Conservation (phyloP, 805 yeast genomes). For the Dipodascus geniculatus region DNA sequence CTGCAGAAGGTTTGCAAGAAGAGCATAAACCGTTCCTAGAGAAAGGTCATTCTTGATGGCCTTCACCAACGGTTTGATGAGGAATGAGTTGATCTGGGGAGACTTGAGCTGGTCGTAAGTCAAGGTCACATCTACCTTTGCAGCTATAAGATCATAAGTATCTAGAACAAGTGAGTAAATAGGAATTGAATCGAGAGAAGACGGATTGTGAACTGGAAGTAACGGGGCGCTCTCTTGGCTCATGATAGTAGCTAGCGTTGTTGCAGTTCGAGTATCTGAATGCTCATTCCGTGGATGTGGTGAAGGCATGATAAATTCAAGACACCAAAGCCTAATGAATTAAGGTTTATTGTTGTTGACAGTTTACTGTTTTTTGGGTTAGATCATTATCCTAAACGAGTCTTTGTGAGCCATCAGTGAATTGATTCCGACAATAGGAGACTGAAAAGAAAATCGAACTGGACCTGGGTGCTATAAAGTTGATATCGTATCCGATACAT, state of each 20-base stretch:
- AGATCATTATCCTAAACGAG: too few relatives aligned
- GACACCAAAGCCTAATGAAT: neutral
- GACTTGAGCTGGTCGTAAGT: conserved; percentile 40
- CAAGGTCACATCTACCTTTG: conserved; percentile 33
- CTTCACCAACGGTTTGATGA: conserved; percentile 36
- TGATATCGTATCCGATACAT: too few relatives aligned
- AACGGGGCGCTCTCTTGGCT: neutral
- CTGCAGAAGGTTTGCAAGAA: conserved; percentile 27
- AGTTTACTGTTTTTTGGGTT: too few relatives aligned
- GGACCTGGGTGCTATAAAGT: too few relatives aligned
- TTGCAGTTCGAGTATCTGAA: neutral
- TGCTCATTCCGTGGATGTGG: neutral
- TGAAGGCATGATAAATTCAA: neutral
- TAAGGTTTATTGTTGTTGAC: neutral
- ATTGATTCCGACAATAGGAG: too few relatives aligned
- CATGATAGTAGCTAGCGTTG: neutral
- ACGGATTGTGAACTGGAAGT: conserved; percentile 6
- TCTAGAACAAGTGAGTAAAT: conserved; percentile 24
- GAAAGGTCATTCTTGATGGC: conserved; percentile 21
- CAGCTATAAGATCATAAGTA: conserved; percentile 33
- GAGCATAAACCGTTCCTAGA: conserved; percentile 30
- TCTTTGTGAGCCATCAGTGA: too few relatives aligned
- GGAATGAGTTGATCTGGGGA: conserved; percentile 37
- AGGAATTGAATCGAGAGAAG: conserved; percentile 25
- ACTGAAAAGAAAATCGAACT: too few relatives aligned